Evolutionary conservation across 2,329 filamentous ascomycete genomes (phyloP).

Genomic region (Stylonectria norvegica): DNA sequence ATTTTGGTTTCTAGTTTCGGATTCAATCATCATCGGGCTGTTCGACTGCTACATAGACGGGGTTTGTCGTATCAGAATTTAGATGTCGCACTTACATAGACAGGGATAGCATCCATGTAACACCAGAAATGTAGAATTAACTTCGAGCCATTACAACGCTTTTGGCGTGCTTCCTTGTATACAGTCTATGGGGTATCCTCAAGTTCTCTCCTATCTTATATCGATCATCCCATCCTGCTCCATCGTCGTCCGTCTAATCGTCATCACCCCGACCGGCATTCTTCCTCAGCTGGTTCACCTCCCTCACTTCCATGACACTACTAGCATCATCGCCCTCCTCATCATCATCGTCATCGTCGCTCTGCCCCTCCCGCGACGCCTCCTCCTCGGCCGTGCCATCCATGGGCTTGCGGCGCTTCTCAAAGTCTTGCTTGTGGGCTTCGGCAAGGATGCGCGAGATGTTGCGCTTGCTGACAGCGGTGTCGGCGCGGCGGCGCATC

Average conservation of each 20-base stretch:
- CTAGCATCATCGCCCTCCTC: conserved; percentile 25
- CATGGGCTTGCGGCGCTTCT: conserved; percentile 60
- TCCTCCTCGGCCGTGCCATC: conserved; percentile 24
- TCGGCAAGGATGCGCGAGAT: conserved; percentile 68
- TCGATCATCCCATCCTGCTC: neutral
- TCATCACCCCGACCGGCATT: conserved; percentile 8
- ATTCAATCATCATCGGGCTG: too few relatives aligned
- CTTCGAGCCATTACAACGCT: neutral
- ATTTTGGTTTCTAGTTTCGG: too few relatives aligned
- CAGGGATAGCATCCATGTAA: too few relatives aligned
- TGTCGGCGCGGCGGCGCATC: conserved; percentile 32
- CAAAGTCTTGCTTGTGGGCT: conserved; percentile 89
- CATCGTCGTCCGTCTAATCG: neutral
- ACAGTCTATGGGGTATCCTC: conserved; percentile 5
- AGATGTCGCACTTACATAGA: too few relatives aligned
- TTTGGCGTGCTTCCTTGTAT: conserved; percentile 5
- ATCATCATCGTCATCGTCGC: conserved; percentile 36
- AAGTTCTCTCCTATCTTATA: conserved; percentile 2
- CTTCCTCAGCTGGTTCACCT: conserved; percentile 22
- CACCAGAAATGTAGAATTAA: neutral
- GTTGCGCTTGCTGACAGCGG: conserved; percentile 19
- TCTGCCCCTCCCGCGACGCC: conserved; percentile 24
- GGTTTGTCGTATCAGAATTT: too few relatives aligned
- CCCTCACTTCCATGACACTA: conserved; percentile 28
- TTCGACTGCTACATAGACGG: too few relatives aligned